These are phyloP conservation scores for Angomonas deanei DNA, from an alignment of 208 protist genomes.

Conservation along the genomic window DNA sequence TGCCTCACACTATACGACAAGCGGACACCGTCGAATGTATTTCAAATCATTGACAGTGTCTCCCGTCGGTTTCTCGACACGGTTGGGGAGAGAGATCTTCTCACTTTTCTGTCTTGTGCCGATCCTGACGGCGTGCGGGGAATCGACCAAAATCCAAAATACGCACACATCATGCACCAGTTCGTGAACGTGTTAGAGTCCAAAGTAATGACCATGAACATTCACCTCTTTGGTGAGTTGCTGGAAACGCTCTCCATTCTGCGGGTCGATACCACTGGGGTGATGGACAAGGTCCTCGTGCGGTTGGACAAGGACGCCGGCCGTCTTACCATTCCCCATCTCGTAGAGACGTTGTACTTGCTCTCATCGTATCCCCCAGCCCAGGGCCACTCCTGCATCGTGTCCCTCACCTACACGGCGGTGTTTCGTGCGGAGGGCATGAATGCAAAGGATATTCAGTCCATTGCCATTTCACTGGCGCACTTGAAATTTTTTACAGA, in stretches of 20 bases:
- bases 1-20: constrained; percentile 61
- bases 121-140: background rate
- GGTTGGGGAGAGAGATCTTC: constrained; percentile 44
- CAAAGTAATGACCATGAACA: constrained; percentile 34
- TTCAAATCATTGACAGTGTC: constrained; percentile 31
- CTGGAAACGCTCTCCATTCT: constrained; percentile 74
- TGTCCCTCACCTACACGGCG: constrained; percentile 61
- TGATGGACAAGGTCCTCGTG: constrained; percentile 57
- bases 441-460: constrained; percentile 49
- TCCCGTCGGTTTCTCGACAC: constrained; percentile 27
- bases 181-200: constrained; percentile 29
- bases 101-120: constrained; percentile 27
- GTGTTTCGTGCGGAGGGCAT: constrained; percentile 46
- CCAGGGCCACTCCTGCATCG: constrained; percentile 50
- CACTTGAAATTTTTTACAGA: constrained; percentile 69
- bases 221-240: constrained; percentile 35
- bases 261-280: constrained; percentile 31
- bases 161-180: background rate
- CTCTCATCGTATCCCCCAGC: constrained; percentile 79
- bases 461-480: constrained; percentile 48
- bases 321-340: constrained; percentile 46
- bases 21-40: constrained; percentile 17
- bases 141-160: background rate
- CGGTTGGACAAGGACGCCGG: constrained; percentile 59
- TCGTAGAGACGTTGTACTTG: constrained; percentile 51